These are phyloP conservation scores for Ormosia emarginata DNA, from an alignment of 306 rosid genomes.

Conservation along the genomic window DNA sequence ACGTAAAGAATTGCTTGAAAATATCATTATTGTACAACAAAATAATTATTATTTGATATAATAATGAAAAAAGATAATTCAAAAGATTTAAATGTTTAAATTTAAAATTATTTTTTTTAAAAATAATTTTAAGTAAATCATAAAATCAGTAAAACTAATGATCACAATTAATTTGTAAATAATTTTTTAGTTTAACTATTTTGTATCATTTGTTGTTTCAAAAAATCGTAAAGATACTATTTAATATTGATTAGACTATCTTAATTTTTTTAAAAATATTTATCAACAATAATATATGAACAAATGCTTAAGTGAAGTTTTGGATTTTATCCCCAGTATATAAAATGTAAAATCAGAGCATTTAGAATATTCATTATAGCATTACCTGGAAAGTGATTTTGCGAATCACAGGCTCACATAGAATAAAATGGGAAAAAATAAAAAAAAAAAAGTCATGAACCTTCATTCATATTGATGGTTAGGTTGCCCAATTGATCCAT, in stretches of 20 bases:
- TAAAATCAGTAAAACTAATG: background rate
- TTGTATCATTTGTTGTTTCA: too few relatives aligned
- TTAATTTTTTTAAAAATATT: background rate
- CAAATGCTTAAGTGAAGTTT: background rate
- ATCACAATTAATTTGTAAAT: background rate
- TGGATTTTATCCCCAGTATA: background rate
- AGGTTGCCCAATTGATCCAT: background rate
- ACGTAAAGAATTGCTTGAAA: background rate
- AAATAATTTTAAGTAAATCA: background rate
- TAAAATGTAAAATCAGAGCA: background rate
- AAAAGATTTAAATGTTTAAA: background rate
- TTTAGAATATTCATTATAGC: constrained; percentile 10
- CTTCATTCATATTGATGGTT: background rate
- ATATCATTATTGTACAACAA: background rate
- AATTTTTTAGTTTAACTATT: background rate
- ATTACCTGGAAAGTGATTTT: background rate
- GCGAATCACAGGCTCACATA: background rate
- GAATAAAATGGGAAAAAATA: background rate
- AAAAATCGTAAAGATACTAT: too few relatives aligned
- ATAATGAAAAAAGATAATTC: background rate
- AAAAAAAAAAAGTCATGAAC: background rate
- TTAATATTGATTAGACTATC: background rate
- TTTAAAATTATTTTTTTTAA: background rate
- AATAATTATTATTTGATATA: background rate
- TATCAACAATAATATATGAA: background rate